Evolutionary conservation across 139 green algal genomes (phyloP), one percentile per base, ranked within the genome.

Genomic region (Pleodorina starrii): DNA sequence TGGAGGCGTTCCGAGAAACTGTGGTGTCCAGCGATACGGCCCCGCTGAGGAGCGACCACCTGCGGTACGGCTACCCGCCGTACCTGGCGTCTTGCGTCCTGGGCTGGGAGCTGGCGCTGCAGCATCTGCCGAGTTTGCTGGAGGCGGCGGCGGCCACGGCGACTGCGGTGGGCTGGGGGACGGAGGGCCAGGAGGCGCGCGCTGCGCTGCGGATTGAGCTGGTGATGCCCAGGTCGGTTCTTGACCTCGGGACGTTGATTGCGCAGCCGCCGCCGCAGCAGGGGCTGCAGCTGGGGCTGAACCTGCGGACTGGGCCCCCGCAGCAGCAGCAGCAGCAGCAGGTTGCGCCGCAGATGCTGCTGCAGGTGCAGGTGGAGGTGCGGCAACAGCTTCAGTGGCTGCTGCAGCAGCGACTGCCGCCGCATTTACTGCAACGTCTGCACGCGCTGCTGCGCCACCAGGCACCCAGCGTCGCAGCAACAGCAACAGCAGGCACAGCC

Each of bases 101-200:
- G 43, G 82, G 82, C 32, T 88, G 82, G 82, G n/a, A 51, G 21
- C 44, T 51, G 44, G 82, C 82, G 35, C 66, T 88, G 63, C 11
- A 17, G 21, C 44, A 80, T 0, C 16, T 88, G 60, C 44, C 6
- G 32, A 25, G 0, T 27, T 88, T 43, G 82, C 23, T 69, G n/a
- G 25, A 3, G 6, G 82, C 82, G 21, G 82, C 66, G 27, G 60
- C 5, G n/a, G 43, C 1, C 7, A 23, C 43, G n/a, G 43, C 43
- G 25, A 12, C 42, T 0, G 54, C 54, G 54, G 54, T 66, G 54
- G 54, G 54, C 54, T 66, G 25, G 54, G 2, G 2, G 21, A n/a
- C 54, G 25, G 54, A 25, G 54, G 5, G 21, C 6, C 2, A 25
- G 2, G n/a, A n/a, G n/a, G 54, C 54, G 54, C 21, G 54, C n/a